A percentile compares a stretch with the other conserved stretches of the same genome.
phyloP scores from a whole-genome alignment of 2,329 filamentous ascomycete species.

The Fusarium miscanthi region DNA sequence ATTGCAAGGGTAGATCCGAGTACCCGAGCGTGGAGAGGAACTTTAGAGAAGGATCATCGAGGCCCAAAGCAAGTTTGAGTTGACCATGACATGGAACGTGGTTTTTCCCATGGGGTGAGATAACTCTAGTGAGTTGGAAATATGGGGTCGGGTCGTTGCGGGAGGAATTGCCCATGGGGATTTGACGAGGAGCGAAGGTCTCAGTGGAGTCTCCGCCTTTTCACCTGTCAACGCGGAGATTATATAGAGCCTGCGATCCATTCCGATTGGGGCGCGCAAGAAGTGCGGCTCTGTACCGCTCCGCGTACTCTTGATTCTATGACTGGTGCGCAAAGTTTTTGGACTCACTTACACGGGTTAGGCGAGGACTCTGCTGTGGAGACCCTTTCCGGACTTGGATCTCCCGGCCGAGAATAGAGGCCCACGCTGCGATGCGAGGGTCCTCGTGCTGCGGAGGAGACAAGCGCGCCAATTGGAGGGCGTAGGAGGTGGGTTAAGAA shows the following conservation, averaged over 20 bases:
- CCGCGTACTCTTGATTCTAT: not conserved
- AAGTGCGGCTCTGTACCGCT: conserved; percentile 8
- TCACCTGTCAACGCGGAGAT: not conserved
- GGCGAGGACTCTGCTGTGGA: not conserved
- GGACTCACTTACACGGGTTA: not conserved
- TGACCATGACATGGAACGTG: not conserved
- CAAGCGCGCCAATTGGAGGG: not conserved
- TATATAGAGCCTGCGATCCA: not conserved
- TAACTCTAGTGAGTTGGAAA: conserved; percentile 8
- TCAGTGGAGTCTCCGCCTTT: not conserved
- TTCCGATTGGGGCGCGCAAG: conserved; percentile 22
- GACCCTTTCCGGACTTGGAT: not conserved
- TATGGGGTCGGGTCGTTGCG: conserved; percentile 16
- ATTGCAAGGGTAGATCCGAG: conserved; percentile 11
- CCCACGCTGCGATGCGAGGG: not conserved
- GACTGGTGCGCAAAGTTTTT: conserved; percentile 18
- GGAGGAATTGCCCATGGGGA: conserved; percentile 9
- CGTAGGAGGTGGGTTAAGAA: not conserved
- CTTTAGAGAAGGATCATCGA: not conserved
- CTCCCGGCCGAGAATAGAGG: not conserved
- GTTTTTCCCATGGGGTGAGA: conserved; percentile 2
- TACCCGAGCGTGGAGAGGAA: conserved; percentile 1
- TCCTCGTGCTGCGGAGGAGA: not conserved
- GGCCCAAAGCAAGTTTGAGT: not conserved
- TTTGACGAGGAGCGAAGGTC: not conserved